Conservation (phyloP, 163 green algal genomes). For the Chlamydomonas reinhardtii region DNA sequence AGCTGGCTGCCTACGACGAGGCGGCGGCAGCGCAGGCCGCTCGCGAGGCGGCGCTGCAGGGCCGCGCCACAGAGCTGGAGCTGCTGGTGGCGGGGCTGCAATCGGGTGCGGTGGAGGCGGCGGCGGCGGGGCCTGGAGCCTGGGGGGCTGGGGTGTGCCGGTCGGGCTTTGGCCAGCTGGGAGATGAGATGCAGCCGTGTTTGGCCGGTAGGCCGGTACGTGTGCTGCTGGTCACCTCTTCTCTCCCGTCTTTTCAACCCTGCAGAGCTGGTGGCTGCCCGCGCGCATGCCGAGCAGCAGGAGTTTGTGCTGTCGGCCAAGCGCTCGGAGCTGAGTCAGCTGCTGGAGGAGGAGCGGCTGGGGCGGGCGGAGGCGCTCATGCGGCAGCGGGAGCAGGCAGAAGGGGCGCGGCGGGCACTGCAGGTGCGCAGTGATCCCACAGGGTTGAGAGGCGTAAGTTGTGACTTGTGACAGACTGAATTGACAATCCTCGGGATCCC, state of each 20-base stretch:
- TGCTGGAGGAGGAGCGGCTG: constrained; percentile 58
- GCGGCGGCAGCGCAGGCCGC: constrained; percentile 1
- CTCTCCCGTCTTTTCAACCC: neutral
- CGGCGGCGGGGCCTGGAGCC: too few species aligned
- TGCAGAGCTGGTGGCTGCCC: constrained; percentile 55
- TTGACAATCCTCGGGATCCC: neutral
- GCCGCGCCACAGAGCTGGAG: constrained; percentile 46
- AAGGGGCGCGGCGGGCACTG: constrained; percentile 52
- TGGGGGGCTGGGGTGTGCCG: neutral
- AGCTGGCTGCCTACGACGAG: constrained; percentile 57
- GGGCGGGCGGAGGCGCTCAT: constrained; percentile 47
- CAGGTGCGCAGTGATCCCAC: too few species aligned
- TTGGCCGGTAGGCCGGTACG: too few species aligned
- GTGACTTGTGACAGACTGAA: neutral
- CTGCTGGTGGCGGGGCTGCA: constrained; percentile 30
- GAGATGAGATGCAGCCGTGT: neutral
- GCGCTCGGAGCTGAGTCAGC: constrained; percentile 52
- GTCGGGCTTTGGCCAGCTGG: neutral
- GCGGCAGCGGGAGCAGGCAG: constrained; percentile 55
- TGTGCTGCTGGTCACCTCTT: too few species aligned
- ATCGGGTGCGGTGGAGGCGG: constrained; percentile 4
- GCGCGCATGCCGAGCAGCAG: constrained; percentile 42
- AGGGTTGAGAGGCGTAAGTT: neutral
- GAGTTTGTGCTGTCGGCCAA: constrained; percentile 47
- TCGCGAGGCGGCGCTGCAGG: constrained; percentile 29